Conservation (phyloP, 2,329 filamentous ascomycete species). For the Epichloe baconii region DNA sequence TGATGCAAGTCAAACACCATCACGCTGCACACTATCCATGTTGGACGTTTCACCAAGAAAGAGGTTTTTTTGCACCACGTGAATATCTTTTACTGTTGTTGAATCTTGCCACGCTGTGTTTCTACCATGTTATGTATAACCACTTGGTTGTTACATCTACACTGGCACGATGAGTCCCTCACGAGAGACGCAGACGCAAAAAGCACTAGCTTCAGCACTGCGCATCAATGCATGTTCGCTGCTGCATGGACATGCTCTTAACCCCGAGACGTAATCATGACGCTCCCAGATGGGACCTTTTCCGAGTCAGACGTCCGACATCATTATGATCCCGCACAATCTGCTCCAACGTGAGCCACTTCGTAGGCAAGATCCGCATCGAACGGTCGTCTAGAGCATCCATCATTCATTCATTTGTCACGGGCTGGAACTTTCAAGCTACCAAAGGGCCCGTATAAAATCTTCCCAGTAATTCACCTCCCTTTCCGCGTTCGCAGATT, state of each 20-base stretch:
- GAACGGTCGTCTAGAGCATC: conserved; percentile 10
- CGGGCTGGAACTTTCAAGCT: conserved; percentile 54
- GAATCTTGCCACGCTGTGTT: conserved; percentile 9
- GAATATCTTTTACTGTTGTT: conserved; percentile 3
- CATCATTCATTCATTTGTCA: conserved; percentile 13
- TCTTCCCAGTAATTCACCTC: conserved; percentile 14
- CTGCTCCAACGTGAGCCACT: conserved; percentile 10
- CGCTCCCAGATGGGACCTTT: conserved; percentile 3
- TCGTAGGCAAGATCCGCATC: conserved; percentile 3
- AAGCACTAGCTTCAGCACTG: conserved; percentile 13
- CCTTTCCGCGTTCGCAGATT: conserved; percentile 16
- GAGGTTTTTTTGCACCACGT: neutral
- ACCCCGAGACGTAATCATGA: conserved; percentile 5
- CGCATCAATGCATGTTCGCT: neutral
- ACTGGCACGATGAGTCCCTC: conserved; percentile 7
- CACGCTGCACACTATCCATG: neutral
- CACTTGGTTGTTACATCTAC: conserved; percentile 15
- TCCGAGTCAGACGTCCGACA: neutral
- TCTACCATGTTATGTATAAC: conserved; percentile 9
- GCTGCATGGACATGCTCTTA: conserved; percentile 2
- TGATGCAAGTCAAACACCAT: neutral
- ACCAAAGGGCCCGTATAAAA: conserved; percentile 38
- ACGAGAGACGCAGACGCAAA: conserved; percentile 9
- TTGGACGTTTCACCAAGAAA: neutral
- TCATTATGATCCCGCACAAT: conserved; percentile 6